Base-by-base conservation (phyloP, 1,284 basidiomycete species). In the Trametes pubescens region DNA sequence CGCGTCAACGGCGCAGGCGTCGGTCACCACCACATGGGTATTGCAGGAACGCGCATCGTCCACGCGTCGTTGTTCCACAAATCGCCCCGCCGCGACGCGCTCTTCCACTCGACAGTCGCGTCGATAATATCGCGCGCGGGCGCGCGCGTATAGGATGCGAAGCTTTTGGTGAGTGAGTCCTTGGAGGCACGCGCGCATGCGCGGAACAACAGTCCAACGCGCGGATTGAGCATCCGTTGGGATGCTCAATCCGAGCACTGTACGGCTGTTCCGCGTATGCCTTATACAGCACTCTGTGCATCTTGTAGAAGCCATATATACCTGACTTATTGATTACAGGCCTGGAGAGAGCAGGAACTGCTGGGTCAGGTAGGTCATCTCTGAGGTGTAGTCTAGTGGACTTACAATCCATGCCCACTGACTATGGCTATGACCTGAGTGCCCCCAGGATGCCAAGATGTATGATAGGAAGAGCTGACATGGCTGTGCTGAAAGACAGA, bases 161-260 rank as follows among this genome's bases (percentile, higher is more conserved):
- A 7, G 18, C 16, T 32, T 32, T 4, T 18, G 14, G 16, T 18
- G 6, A n/a, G 55, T 52, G 24, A 46, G 61, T 52, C 4, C 24
- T n/a, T 21, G 1, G 49, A 14, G 32, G 18, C 22, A 26, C 56
- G 13, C 24, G 46, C 14, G 54, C 64, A 51, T 48, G 48, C 47
- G 24, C 9, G 53, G 43, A 65, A 62, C 60, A 62, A 62, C 52
- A 32, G 53, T 51, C 32, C 61, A 56, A 37, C 24, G 49, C 53
- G 49, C 54, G 40, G 57, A 59, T 62, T 65, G 60, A 37, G 59
- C 60, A 53, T 40, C 57, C 29, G 21, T 0, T 11, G 9, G 13
- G 55, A 54, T 65, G 64, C 56, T 46, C 53, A 65, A 65, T 62
- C 38, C 37, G 46, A 32, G 52, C 43, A 51, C 34, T 52, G 61